Evolutionary conservation across 1,284 basidiomycete species (phyloP).

Genomic region (Coniferiporia sulphurascens): DNA sequence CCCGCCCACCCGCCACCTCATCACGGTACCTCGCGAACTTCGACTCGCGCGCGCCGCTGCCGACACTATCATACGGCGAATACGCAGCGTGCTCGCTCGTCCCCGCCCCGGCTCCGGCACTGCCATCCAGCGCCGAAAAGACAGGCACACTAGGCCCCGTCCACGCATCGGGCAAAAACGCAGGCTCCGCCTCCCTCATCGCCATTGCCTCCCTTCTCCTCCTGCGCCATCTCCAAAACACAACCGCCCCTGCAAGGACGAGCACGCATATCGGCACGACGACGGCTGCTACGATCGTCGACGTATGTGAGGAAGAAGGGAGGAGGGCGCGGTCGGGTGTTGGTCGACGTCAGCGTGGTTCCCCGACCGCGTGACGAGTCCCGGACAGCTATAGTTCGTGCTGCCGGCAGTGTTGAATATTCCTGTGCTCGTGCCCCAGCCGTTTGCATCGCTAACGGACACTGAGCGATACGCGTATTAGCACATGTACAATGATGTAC

Average conservation of each 20-base stretch:
- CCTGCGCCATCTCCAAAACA: conserved; percentile 12
- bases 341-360: conserved; percentile 17
- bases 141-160: no score
- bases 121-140: neutral
- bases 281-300: conserved; percentile 9
- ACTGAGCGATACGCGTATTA: conserved; percentile 7
- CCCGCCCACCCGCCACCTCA: neutral
- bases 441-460: conserved; percentile 13
- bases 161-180: conserved; percentile 18
- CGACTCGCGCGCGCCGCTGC: neutral
- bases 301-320: conserved; percentile 1
- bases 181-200: conserved; percentile 5
- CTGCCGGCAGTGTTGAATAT: conserved; percentile 16
- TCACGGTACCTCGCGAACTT: conserved; percentile 14
- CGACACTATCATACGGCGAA: conserved; percentile 9
- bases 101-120: no score
- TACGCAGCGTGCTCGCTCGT: no score
- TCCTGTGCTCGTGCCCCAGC: conserved; percentile 17
- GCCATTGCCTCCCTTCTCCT: neutral
- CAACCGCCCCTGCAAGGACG: neutral
- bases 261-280: conserved; percentile 10
- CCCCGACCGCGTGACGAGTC: conserved; percentile 4
- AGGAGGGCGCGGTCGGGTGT: conserved; percentile 12
- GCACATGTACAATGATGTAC: neutral
- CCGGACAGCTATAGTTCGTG: conserved; percentile 11